A percentile compares a stretch with the other conserved stretches of the same genome.
These are phyloP conservation scores for Striga hermonthica DNA, from an alignment of 305 asterid species.

Conservation along the genomic window DNA sequence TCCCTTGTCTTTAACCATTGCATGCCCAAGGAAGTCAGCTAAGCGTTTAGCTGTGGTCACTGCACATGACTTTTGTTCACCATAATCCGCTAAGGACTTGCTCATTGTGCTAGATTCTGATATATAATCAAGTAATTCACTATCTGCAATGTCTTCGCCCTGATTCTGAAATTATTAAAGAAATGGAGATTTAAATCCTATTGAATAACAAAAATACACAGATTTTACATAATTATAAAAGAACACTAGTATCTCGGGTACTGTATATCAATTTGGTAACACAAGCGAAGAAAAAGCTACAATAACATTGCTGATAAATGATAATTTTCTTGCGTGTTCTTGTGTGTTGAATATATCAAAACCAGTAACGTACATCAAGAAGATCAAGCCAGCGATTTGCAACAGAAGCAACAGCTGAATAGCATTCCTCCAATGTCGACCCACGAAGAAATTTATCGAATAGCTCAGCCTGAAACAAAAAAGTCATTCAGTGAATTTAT, in stretches of 20 bases:
- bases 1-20: conserved; percentile 97
- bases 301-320: conserved; percentile 13
- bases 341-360: conserved; percentile 19
- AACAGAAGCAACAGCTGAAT: conserved; percentile 92
- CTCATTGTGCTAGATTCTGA: conserved; percentile 99
- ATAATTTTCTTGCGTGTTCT: conserved; percentile 18
- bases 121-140: conserved; percentile 90
- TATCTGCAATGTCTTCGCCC: conserved; percentile 91
- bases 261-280: conserved; percentile 12
- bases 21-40: conserved; percentile 95
- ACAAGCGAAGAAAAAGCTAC: conserved; percentile 17
- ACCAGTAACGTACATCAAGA: conserved; percentile 72
- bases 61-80: conserved; percentile 95
- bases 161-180: conserved; percentile 60
- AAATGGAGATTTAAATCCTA: conserved; percentile 28
- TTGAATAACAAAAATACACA: conserved; percentile 19
- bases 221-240: conserved; percentile 20
- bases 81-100: conserved; percentile 95
- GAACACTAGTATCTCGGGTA: conserved; percentile 15
- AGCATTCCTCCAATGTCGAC: conserved; percentile 85
- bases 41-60: conserved; percentile 97
- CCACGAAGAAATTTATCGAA: conserved; percentile 96
- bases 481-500: conserved; percentile 28
- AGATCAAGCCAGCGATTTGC: conserved; percentile 99
- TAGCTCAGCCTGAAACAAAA: conserved; percentile 83